A percentile compares a stretch with the other conserved stretches of the same genome.
Conservation (phyloP, 352 stramenopile genomes). For the Aphanomyces stellatus region DNA sequence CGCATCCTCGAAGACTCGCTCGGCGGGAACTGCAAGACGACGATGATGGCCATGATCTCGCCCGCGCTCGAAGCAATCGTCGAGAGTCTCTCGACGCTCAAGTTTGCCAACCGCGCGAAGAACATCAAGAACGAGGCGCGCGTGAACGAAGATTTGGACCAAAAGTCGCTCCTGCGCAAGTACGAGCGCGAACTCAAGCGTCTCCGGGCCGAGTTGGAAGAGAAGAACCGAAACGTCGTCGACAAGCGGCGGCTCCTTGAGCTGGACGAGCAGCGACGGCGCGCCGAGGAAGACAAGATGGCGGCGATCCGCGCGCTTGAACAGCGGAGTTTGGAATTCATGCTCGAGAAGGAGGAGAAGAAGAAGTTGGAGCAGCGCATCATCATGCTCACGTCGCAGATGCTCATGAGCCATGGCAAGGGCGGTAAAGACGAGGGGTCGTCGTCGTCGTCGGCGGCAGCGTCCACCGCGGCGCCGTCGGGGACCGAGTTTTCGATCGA, state of each 20-base stretch:
- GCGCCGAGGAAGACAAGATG: constrained; percentile 93
- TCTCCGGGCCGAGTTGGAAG: constrained; percentile 86
- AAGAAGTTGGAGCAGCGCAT: constrained; percentile 91
- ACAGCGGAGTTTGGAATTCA: constrained; percentile 87
- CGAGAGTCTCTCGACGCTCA: constrained; percentile 90
- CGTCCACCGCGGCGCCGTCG: neutral
- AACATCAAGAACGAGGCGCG: constrained; percentile 87
- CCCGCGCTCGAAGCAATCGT: constrained; percentile 83
- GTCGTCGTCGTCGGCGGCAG: neutral
- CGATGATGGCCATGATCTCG: constrained; percentile 95
- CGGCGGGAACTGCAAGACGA: constrained; percentile 92
- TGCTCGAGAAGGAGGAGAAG: constrained; percentile 94
- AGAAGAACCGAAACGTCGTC: constrained; percentile 89
- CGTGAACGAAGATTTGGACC: constrained; percentile 90
- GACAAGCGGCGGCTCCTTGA: constrained; percentile 89
- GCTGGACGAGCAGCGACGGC: constrained; percentile 77
- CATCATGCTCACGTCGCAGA: constrained; percentile 86
- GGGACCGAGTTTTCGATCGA: constrained; percentile 41
- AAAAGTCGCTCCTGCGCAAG: constrained; percentile 89
- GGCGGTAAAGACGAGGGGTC: neutral
- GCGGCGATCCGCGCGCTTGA: constrained; percentile 89
- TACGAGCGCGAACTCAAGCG: constrained; percentile 94
- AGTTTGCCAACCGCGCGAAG: constrained; percentile 91
- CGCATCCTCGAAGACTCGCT: constrained; percentile 85
- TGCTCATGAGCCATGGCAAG: constrained; percentile 71